Evolutionary conservation across 2,329 filamentous ascomycete genomes (phyloP).

Genomic region (Beauveria bassiana): DNA sequence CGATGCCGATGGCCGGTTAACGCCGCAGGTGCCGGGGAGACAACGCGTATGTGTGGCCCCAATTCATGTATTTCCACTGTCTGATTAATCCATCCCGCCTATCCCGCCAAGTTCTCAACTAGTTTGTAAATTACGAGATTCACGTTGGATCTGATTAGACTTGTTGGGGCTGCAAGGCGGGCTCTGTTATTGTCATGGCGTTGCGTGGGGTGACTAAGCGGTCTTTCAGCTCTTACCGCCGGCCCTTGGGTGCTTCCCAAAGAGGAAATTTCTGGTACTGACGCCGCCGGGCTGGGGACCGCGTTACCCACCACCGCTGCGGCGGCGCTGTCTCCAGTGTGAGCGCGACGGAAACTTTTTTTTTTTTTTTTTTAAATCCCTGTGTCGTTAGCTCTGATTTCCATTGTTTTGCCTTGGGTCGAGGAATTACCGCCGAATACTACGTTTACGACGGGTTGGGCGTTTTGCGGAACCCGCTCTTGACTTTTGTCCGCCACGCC

Average conservation of each 20-base stretch:
- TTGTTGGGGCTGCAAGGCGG: no score
- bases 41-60: no score
- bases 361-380: background rate
- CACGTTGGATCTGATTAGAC: background rate
- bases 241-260: background rate
- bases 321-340: no score
- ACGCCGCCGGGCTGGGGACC: background rate
- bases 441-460: background rate
- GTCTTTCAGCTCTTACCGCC: background rate
- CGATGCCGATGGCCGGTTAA: background rate
- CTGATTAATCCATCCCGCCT: background rate
- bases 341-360: background rate
- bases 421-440: background rate
- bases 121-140: background rate
- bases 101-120: no score
- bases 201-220: background rate
- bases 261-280: background rate
- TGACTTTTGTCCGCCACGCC: no score
- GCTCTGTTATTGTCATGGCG: no score
- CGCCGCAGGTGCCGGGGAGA: background rate
- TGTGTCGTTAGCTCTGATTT: background rate
- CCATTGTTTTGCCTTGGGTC: background rate
- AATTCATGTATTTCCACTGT: no score
- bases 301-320: background rate
- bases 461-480: background rate